These are phyloP conservation scores for Vinca minor DNA, from an alignment of 257 asterid genomes.

Conservation along the genomic window DNA sequence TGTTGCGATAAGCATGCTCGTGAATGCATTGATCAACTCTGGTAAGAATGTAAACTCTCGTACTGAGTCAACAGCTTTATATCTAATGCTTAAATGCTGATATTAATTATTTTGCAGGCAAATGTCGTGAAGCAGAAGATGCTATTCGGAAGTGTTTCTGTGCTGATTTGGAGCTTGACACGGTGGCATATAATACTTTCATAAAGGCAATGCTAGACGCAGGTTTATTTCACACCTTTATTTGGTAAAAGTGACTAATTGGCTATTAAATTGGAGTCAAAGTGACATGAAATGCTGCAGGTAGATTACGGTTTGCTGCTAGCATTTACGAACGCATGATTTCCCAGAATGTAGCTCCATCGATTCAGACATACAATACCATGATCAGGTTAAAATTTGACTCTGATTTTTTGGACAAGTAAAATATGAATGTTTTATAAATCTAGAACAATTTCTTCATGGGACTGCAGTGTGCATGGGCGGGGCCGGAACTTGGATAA, in stretches of 20 bases:
- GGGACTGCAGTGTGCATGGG: conserved; percentile 67
- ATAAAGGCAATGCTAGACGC: conserved; percentile 83
- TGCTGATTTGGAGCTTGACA: conserved; percentile 64
- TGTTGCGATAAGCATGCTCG: conserved; percentile 77
- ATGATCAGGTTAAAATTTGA: conserved; percentile 71
- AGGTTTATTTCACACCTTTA: conserved; percentile 36
- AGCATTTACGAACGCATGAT: conserved; percentile 71
- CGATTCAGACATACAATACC: conserved; percentile 79
- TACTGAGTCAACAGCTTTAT: conserved; percentile 2
- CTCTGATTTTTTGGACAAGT: conserved; percentile 10
- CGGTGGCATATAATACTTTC: conserved; percentile 89
- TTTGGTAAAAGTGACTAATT: conserved; percentile 3
- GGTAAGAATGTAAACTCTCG: conserved; percentile 40
- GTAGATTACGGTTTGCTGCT: conserved; percentile 63
- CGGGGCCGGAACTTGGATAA: conserved; percentile 65
- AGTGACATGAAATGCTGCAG: conserved; percentile 37
- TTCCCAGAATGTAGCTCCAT: conserved; percentile 47
- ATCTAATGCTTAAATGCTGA: conserved; percentile 10
- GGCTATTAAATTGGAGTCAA: conserved; percentile 11
- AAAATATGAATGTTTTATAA: conserved; percentile 1
- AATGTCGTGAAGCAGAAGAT: conserved; percentile 48
- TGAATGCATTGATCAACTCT: conserved; percentile 57
- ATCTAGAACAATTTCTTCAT: conserved; percentile 17
- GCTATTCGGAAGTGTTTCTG: conserved; percentile 46
- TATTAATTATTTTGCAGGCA: conserved; percentile 42